Conservation (phyloP, 2,329 filamentous ascomycete species). For the Purpureocillium takamizusanense region DNA sequence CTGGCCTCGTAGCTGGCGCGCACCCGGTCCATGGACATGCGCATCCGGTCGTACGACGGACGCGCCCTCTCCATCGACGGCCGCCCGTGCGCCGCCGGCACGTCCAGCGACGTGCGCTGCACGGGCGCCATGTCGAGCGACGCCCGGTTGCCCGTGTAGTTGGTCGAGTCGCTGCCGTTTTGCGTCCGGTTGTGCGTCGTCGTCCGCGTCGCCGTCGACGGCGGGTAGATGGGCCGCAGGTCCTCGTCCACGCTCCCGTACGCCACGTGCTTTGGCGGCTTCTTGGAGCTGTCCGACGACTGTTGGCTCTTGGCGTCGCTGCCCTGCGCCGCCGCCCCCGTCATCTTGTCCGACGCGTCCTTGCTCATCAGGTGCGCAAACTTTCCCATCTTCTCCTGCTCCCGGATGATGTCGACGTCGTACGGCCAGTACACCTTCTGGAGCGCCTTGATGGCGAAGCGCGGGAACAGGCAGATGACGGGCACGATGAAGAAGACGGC, state of each 20-base stretch:
- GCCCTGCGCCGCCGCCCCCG: constrained; percentile 31
- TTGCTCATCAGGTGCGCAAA: constrained; percentile 59
- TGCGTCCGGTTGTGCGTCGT: constrained; percentile 73
- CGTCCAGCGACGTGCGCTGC: constrained; percentile 54
- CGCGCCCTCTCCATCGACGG: constrained; percentile 60
- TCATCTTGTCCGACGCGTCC: constrained; percentile 15
- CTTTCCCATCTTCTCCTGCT: constrained; percentile 76
- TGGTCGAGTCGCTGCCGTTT: constrained; percentile 89
- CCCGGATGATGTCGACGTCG: constrained; percentile 91
- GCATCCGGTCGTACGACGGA: constrained; percentile 81
- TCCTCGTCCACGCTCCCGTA: constrained; percentile 73
- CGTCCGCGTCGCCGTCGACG: constrained; percentile 71
- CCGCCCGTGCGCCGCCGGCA: constrained; percentile 26
- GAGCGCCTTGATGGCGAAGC: constrained; percentile 75
- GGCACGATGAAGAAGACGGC: constrained; percentile 70
- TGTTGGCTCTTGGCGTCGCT: constrained; percentile 21
- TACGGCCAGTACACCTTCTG: constrained; percentile 93
- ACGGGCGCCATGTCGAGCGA: constrained; percentile 34
- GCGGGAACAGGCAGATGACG: constrained; percentile 74
- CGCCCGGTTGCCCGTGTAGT: constrained; percentile 63
- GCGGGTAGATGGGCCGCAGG: constrained; percentile 84
- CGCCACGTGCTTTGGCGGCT: constrained; percentile 42
- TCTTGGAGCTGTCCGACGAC: constrained; percentile 51
- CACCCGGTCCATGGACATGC: constrained; percentile 78
- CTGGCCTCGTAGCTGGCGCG: constrained; percentile 79